Percentiles rank a stretch among this genome's conserved stretches.
Conservation (phyloP, 192 early-diverging fungal genomes). For the Coemansia reversa region DNA sequence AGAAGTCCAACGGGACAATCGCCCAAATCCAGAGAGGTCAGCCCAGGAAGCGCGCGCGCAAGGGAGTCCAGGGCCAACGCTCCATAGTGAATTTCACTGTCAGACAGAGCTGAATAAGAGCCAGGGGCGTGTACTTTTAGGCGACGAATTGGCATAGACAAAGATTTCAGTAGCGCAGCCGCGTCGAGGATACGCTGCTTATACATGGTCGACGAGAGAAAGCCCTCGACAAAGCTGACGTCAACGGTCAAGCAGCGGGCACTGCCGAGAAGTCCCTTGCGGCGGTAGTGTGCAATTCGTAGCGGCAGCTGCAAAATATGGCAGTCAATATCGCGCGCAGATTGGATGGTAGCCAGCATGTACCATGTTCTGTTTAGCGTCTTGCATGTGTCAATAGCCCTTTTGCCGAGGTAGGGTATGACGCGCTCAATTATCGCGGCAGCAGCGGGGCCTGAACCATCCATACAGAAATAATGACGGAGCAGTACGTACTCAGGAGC, state of each 20-base stretch:
- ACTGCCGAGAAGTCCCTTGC: slow-evolving; percentile 31
- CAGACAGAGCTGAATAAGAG: slow-evolving; percentile 26
- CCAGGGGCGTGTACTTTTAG: slow-evolving; percentile 39
- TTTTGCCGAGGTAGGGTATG: slow-evolving; percentile 35
- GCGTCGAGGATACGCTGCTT: slow-evolving; percentile 43
- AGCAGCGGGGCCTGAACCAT: slow-evolving; percentile 40
- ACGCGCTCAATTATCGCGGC: slow-evolving; percentile 40
- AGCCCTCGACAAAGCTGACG: slow-evolving; percentile 45
- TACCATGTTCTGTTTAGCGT: slow-evolving; percentile 43
- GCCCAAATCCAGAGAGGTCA: slow-evolving; percentile 41
- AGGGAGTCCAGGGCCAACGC: slow-evolving; percentile 29
- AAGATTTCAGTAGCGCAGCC: slow-evolving; percentile 10
- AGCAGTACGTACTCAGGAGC: background rate
- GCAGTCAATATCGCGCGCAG: slow-evolving; percentile 44
- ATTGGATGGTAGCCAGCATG: slow-evolving; percentile 31
- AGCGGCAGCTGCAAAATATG: slow-evolving; percentile 44
- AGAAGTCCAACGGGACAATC: slow-evolving; percentile 41
- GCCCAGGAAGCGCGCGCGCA: slow-evolving; percentile 22
- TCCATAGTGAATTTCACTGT: slow-evolving; percentile 39
- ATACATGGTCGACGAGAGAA: slow-evolving; percentile 39
- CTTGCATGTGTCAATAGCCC: slow-evolving; percentile 26
- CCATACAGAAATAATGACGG: slow-evolving; percentile 18
- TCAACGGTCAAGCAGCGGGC: slow-evolving; percentile 44
- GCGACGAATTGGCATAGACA: slow-evolving; percentile 20
- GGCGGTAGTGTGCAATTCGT: slow-evolving; percentile 40